phyloP scores from a whole-genome alignment of 306 rosid species.

The Lathyrus sativus region DNA sequence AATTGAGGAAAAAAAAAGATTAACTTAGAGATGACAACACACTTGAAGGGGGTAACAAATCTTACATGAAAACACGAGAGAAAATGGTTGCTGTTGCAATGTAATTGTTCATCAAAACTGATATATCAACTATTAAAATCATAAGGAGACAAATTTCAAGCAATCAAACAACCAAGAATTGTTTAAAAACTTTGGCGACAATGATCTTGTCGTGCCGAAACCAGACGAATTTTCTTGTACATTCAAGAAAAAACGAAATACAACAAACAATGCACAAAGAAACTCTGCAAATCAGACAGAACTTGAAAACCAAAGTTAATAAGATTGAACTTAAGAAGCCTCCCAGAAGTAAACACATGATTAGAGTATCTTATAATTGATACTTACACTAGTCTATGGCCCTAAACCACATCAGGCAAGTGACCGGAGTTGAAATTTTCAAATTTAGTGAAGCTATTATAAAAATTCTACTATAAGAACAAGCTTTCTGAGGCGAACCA shows the following conservation, averaged over 20 bases:
- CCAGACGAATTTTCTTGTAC: constrained; percentile 2
- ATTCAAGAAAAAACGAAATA: not conserved
- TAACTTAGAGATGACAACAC: constrained; percentile 5
- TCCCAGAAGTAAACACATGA: not conserved
- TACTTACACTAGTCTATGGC: not conserved
- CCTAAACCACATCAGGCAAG: not conserved
- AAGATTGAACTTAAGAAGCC: constrained; percentile 5
- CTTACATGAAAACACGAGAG: not conserved
- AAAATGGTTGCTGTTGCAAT: not conserved
- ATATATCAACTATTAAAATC: not conserved
- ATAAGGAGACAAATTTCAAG: constrained; percentile 25
- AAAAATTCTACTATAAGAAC: constrained; percentile 8
- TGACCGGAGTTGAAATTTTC: constrained; percentile 6
- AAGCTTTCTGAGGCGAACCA: not conserved
- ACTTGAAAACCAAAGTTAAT: constrained; percentile 10
- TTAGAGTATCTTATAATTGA: constrained; percentile 2
- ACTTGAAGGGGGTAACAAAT: too few relatives aligned
- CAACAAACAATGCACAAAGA: not conserved
- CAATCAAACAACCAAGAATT: too few relatives aligned
- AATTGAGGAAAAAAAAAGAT: not conserved
- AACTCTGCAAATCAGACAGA: not conserved
- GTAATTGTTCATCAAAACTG: not conserved
- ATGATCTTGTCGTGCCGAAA: too few relatives aligned
- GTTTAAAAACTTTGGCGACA: too few relatives aligned
- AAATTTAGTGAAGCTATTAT: constrained; percentile 10